Base-by-base conservation (phyloP, 2,329 filamentous ascomycete genomes). In the Ascochyta koolunga region DNA sequence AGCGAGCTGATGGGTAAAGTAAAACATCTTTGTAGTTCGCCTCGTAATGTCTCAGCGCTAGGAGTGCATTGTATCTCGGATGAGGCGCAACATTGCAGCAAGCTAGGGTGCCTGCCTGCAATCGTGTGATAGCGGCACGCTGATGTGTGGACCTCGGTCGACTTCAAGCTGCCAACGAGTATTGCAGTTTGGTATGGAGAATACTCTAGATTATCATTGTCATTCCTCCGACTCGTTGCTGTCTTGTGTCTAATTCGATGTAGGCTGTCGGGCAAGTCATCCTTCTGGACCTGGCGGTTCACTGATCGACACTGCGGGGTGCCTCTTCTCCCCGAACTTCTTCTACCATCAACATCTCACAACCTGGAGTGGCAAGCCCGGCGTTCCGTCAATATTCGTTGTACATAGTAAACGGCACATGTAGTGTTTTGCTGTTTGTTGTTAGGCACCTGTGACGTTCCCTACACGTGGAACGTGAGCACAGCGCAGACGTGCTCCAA, bases 231-330 rank as follows among this genome's bases (percentile, higher is more conserved):
- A 29, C 13, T 41, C 49, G 16, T 29, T 29, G 29, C 29, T 29
- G 18, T 27, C 29, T 18, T 24, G 27, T 25, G 13, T 27, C 19
- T 31, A 25, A 18, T 52, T 51, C 8, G 36, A 46, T 41, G 16
- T 29, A 40, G 49, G 35, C 49, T 45, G 16, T 51, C 41, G 49
- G 41, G 27, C 11, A 35, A 21, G n/a, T 45, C 10, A 16, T 46
- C 41, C 27, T 16, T 8, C 31, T 7, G 11, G 31, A 16, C 16
- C 22, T 32, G 21, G 19, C 21, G 21, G 33, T 11, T 42, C 39
- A 32, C 5, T 31, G 44, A 47, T 38, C 44, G 35, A 11, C 42
- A 47, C 19, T 50, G 43, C 43, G 50, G 43, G 50, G 43, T 25
- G 31, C 22, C 18, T 6, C 33, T 13, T 43, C 27, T 22, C 29